phyloP scores from a whole-genome alignment of 2,329 filamentous ascomycete genomes.

The Drechslerella stenobrocha region DNA sequence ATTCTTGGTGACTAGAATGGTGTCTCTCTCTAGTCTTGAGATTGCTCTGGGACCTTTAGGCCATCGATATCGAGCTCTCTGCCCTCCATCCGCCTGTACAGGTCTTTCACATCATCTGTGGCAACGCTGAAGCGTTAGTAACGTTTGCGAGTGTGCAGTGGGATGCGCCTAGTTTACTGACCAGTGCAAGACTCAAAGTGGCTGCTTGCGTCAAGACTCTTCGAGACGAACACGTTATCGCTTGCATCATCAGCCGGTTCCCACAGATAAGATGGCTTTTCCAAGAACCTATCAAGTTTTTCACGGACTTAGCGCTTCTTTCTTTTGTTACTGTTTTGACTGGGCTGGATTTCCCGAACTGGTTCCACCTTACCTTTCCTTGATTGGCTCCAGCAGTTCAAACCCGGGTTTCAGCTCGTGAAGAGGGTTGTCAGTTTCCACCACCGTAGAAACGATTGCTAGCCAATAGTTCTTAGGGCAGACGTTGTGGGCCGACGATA shows the following conservation, averaged over 20 bases:
- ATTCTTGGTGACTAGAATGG: background rate
- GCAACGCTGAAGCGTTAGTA: conserved; percentile 53
- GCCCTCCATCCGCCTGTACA: conserved; percentile 80
- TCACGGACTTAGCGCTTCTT: background rate
- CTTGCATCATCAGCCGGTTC: conserved; percentile 81
- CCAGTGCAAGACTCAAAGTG: conserved; percentile 90
- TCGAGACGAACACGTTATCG: conserved; percentile 95
- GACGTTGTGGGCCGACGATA: conserved; percentile 94
- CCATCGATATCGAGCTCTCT: conserved; percentile 84
- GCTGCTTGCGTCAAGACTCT: conserved; percentile 96
- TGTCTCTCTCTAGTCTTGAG: background rate
- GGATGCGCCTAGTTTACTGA: conserved; percentile 55
- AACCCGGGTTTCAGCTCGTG: conserved; percentile 90
- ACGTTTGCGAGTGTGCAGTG: conserved; percentile 6
- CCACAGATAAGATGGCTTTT: conserved; percentile 80
- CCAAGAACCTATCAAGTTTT: conserved; percentile 32
- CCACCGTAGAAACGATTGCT: conserved; percentile 96
- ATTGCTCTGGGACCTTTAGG: conserved; percentile 4
- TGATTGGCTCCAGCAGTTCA: conserved; percentile 86
- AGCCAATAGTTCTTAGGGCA: conserved; percentile 99
- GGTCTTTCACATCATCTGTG: conserved; percentile 88
- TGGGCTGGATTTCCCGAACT: too few relatives aligned
- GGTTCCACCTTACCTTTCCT: conserved; percentile 96
- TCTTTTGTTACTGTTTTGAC: background rate
- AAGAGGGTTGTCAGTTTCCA: conserved; percentile 92